These are phyloP conservation scores for Aspergillus vadensis DNA, from an alignment of 2,329 filamentous ascomycete species.

Conservation along the genomic window DNA sequence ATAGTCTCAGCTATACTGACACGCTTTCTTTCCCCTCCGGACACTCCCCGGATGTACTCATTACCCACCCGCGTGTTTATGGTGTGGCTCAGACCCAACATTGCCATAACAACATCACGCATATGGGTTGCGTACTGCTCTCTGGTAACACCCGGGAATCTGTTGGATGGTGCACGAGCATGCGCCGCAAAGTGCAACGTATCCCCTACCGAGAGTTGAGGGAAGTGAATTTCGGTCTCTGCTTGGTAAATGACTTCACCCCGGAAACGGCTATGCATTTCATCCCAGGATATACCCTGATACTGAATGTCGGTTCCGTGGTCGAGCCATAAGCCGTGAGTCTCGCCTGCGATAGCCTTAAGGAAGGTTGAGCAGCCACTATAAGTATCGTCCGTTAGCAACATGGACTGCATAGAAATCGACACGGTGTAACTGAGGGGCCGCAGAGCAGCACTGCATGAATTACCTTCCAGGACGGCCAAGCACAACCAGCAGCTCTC, in stretches of 20 bases:
- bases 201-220: conserved; percentile 73
- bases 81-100: conserved; percentile 59
- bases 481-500: conserved; percentile 59
- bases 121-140: conserved; percentile 51
- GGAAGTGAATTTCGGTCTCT: conserved; percentile 80
- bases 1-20: conserved; percentile 59
- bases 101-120: conserved; percentile 55
- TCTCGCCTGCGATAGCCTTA: conserved; percentile 82
- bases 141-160: conserved; percentile 43
- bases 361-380: conserved; percentile 75
- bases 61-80: conserved; percentile 49
- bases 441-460: background rate
- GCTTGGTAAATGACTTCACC: conserved; percentile 85
- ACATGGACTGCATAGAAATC: background rate
- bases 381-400: conserved; percentile 4
- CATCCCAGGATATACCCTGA: conserved; percentile 63
- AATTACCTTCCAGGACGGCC: conserved; percentile 49
- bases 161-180: conserved; percentile 54
- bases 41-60: conserved; percentile 62
- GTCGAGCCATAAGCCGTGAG: conserved; percentile 75
- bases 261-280: conserved; percentile 77
- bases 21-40: conserved; percentile 61
- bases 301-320: conserved; percentile 76
- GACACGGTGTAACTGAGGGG: background rate
- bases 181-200: conserved; percentile 75